Evolutionary conservation across 805 yeast species (phyloP), one percentile per base, ranked within the genome.

Genomic region (Lipomyces sp.): DNA sequence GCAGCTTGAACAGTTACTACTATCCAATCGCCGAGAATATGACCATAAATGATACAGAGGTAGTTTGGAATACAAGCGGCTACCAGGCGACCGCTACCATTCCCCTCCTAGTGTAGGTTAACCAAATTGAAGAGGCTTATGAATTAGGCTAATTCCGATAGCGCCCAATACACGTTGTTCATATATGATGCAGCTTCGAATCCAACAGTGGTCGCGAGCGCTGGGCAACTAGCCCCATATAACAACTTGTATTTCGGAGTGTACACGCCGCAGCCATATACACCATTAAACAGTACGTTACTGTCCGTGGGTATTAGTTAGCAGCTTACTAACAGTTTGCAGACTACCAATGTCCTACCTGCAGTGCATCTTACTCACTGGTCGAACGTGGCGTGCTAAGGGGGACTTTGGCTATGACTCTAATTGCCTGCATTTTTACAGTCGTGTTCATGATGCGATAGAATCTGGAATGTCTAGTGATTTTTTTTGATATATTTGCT

Each of bases 21-120:
- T 78, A 77, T 64, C 80, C 82, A 4, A 62, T 80, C 35, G 79
- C 82, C 1, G 67, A 63, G 2, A 77, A 77, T 66, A 73, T 75
- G 48, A 64, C 77, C 1, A 66, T 76, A 48, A 63, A 73, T 48
- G 69, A 75, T 10, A 74, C 77, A 13, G 58, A 68, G 50, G 68
- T 73, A 18, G 75, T 76, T 7, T 80, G 82, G 82, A 77, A 80
- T 64, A 78, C 82, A 3, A 67, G 71, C 42, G 74, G 65, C 45
- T 71, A 66, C 61, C 66, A 77, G 56, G 75, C 76, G 32, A 65
- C 70, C 10, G 71, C 69, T 3, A 56, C 65, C 1, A 42, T 64
- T 8, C 69, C 71, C 11, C 54, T 69, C 29, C 42, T 68, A n/a
- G 64, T 61, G 67, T 69, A 54, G 8, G 69, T 68, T 42, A 24